A percentile compares a stretch with the other conserved stretches of the same genome.
Conservation (phyloP, 225 moss, liverwort and hornwort species). For the Physcomitrellopsis africana region DNA sequence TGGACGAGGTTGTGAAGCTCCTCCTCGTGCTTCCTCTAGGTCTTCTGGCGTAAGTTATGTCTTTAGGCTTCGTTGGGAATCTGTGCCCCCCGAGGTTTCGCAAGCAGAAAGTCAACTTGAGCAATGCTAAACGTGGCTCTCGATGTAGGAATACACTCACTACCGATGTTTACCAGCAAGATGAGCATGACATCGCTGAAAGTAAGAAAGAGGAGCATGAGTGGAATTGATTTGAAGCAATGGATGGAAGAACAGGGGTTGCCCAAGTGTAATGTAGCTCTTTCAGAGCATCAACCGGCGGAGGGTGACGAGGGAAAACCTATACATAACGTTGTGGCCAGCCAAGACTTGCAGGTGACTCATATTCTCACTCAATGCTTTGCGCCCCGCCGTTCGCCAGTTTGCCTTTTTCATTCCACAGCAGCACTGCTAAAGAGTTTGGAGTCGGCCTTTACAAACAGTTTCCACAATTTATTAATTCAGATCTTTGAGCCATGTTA, state of each 20-base stretch:
- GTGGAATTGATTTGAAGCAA: conserved; percentile 92
- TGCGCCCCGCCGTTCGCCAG: neutral
- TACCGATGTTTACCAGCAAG: conserved; percentile 67
- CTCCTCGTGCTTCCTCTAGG: conserved; percentile 40
- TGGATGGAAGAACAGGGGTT: conserved; percentile 99
- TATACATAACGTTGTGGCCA: conserved; percentile 95
- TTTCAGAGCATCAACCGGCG: conserved; percentile 64
- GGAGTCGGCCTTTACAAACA: conserved; percentile 1
- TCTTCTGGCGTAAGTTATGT: conserved; percentile 38
- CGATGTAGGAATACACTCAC: conserved; percentile 57
- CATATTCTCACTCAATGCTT: neutral
- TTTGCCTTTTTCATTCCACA: neutral
- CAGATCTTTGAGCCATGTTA: neutral
- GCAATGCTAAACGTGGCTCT: conserved; percentile 34
- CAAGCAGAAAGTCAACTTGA: conserved; percentile 32
- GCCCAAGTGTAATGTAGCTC: conserved; percentile 80
- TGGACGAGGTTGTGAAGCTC: conserved; percentile 44
- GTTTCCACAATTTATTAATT: conserved; percentile 1
- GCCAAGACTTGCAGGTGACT: conserved; percentile 84
- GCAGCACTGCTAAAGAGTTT: conserved; percentile 20
- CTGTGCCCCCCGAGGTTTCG: conserved; percentile 42
- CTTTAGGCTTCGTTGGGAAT: conserved; percentile 43
- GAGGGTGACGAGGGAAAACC: conserved; percentile 67
- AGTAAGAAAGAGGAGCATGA: conserved; percentile 63
- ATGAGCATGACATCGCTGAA: conserved; percentile 68